A percentile compares a stretch with the other conserved stretches of the same genome.
phyloP scores from a whole-genome alignment of 441 rosid genomes.

The Jatropha multifida region DNA sequence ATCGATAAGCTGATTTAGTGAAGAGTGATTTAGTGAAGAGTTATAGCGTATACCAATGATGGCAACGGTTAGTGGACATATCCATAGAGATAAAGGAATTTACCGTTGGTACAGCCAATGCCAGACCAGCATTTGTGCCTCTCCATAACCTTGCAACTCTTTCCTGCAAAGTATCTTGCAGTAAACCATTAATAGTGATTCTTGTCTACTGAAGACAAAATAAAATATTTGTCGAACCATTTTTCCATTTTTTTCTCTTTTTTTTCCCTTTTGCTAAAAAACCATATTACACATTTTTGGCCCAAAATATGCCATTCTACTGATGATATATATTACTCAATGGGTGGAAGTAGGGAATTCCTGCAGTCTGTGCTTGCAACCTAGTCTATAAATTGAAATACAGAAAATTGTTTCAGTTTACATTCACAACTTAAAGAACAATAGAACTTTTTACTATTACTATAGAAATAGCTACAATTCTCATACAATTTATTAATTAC shows the following conservation, averaged over 20 bases:
- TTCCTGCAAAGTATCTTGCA: constrained; percentile 51
- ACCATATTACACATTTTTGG: constrained; percentile 35
- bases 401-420: background rate
- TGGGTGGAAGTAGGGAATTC: constrained; percentile 86
- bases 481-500: background rate
- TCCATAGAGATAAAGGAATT: constrained; percentile 13
- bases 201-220: constrained; percentile 8
- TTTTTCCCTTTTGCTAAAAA: no score
- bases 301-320: constrained; percentile 87
- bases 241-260: no score
- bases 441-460: background rate
- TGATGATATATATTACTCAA: constrained; percentile 53
- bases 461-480: background rate
- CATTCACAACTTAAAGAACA: background rate
- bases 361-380: constrained; percentile 98
- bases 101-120: constrained; percentile 93
- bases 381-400: constrained; percentile 57
- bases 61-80: background rate
- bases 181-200: constrained; percentile 13
- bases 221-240: background rate
- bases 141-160: constrained; percentile 44
- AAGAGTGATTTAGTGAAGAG: constrained; percentile 8
- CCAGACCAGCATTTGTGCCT: constrained; percentile 95
- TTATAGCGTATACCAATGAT: background rate
- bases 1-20: constrained; percentile 14